Percentiles rank a stretch among this genome's conserved stretches.
phyloP scores from a whole-genome alignment of 129 eudicot species.

The Tanacetum coccineum region DNA sequence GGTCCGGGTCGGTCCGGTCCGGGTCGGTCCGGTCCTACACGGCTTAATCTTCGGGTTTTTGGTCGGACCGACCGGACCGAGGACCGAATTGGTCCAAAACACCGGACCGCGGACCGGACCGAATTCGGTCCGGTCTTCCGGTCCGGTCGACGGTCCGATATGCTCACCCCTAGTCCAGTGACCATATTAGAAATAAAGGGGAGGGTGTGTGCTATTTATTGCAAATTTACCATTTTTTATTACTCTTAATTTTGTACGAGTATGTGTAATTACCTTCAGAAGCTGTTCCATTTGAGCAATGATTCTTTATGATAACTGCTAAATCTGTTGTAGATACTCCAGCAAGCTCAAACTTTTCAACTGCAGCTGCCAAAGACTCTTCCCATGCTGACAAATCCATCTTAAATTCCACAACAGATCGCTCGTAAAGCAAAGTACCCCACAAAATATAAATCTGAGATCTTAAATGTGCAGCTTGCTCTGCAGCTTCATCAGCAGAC shows the following conservation, averaged over 20 bases:
- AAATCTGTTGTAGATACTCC: conserved; percentile 85
- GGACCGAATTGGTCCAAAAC: too few relatives aligned
- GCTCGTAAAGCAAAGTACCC: conserved; percentile 94
- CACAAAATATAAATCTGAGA: conserved; percentile 81
- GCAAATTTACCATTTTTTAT: neutral
- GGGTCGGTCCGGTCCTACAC: too few relatives aligned
- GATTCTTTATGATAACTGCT: conserved; percentile 88
- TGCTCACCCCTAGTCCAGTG: too few relatives aligned
- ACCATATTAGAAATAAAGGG: conserved; percentile 3
- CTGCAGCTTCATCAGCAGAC: conserved; percentile 64
- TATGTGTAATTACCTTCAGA: conserved; percentile 49
- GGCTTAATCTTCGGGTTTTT: too few relatives aligned
- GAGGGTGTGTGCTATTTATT: neutral
- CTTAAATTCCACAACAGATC: conserved; percentile 90
- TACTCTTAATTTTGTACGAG: too few relatives aligned
- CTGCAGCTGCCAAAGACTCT: conserved; percentile 91
- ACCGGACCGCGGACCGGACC: too few relatives aligned
- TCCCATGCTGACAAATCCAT: conserved; percentile 82
- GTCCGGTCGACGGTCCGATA: too few relatives aligned
- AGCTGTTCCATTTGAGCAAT: conserved; percentile 77
- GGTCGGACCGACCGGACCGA: too few relatives aligned
- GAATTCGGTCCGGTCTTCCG: too few relatives aligned
- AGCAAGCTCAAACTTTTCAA: conserved; percentile 87
- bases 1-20: too few relatives aligned
- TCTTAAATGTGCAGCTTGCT: conserved; percentile 60